Percentiles rank a stretch among this genome's conserved stretches.
Conservation (phyloP, 2,329 filamentous ascomycete genomes). For the Fusarium floridanum region DNA sequence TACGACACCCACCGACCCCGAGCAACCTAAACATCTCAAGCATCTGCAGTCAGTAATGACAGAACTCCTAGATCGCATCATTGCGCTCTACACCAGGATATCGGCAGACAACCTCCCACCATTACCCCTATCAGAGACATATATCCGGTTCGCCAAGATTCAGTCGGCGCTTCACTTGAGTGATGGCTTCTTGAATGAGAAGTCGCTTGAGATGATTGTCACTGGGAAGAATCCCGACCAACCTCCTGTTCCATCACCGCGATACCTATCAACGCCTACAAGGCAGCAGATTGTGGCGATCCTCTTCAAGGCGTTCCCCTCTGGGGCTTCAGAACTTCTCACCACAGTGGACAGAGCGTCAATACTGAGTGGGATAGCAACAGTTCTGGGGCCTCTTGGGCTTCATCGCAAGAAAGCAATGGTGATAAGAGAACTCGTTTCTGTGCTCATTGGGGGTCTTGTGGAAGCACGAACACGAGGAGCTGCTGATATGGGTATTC, state of each 20-base stretch:
- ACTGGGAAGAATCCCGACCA: conserved; percentile 69
- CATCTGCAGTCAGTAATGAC: conserved; percentile 73
- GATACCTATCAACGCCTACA: conserved; percentile 67
- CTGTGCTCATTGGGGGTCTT: conserved; percentile 84
- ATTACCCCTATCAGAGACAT: conserved; percentile 78
- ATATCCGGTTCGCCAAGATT: conserved; percentile 79
- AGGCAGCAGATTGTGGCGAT: conserved; percentile 74
- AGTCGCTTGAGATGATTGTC: conserved; percentile 74
- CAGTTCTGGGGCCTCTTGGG: conserved; percentile 84
- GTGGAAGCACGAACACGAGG: conserved; percentile 92
- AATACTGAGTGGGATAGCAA: conserved; percentile 86
- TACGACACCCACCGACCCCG: conserved; percentile 51
- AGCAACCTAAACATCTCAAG: conserved; percentile 66
- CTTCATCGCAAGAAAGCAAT: conserved; percentile 92
- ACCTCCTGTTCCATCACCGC: conserved; percentile 63
- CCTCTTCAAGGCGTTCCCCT: conserved; percentile 78
- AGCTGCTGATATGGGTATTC: conserved; percentile 95
- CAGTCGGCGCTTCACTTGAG: conserved; percentile 75
- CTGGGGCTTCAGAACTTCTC: conserved; percentile 73
- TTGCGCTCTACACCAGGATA: conserved; percentile 79
- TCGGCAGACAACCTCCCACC: conserved; percentile 78
- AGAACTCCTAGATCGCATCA: conserved; percentile 80
- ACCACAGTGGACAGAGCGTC: conserved; percentile 81
- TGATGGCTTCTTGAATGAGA: conserved; percentile 71
- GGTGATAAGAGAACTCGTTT: conserved; percentile 86